A percentile compares a stretch with the other conserved stretches of the same genome.
These are phyloP conservation scores for Mentha longifolia DNA, from an alignment of 257 asterid species.

Conservation along the genomic window DNA sequence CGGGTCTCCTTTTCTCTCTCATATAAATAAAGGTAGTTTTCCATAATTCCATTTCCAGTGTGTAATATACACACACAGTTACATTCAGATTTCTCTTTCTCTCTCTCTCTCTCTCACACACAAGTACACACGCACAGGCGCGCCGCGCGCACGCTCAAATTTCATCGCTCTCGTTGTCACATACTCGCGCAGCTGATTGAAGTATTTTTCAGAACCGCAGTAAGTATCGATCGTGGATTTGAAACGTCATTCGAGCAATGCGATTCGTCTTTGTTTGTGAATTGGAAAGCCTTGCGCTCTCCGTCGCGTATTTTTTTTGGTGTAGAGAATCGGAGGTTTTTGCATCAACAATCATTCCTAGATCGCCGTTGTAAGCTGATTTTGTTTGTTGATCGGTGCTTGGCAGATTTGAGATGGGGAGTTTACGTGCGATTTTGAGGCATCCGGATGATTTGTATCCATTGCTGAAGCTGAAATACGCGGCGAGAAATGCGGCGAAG, in stretches of 20 bases:
- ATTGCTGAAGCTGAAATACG: constrained; percentile 76
- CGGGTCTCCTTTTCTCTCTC: neutral
- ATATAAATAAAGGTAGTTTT: neutral
- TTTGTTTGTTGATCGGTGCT: constrained; percentile 30
- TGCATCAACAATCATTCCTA: neutral
- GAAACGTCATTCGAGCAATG: neutral
- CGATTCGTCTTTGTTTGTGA: neutral
- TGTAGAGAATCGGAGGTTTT: constrained; percentile 13
- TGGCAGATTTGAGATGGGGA: constrained; percentile 58
- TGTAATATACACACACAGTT: neutral
- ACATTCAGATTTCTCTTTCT: neutral
- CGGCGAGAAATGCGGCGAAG: constrained; percentile 71
- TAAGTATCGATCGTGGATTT: constrained; percentile 22
- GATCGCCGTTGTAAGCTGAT: constrained; percentile 25
- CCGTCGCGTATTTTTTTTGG: neutral
- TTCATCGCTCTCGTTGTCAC: constrained; percentile 21
- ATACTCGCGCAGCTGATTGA: constrained; percentile 29
- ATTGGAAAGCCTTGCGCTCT: constrained; percentile 8
- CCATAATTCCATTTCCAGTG: neutral
- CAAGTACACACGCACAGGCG: neutral
- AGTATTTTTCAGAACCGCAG: constrained; percentile 25
- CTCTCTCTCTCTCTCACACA: neutral
- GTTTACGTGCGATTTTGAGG: constrained; percentile 67
- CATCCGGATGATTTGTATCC: constrained; percentile 93
- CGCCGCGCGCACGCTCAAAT: constrained; percentile 7